Percentiles rank a stretch among this genome's conserved stretches.
Evolutionary conservation across 2,329 filamentous ascomycete genomes (phyloP).

Genomic region (Fusarium dlaminii): DNA sequence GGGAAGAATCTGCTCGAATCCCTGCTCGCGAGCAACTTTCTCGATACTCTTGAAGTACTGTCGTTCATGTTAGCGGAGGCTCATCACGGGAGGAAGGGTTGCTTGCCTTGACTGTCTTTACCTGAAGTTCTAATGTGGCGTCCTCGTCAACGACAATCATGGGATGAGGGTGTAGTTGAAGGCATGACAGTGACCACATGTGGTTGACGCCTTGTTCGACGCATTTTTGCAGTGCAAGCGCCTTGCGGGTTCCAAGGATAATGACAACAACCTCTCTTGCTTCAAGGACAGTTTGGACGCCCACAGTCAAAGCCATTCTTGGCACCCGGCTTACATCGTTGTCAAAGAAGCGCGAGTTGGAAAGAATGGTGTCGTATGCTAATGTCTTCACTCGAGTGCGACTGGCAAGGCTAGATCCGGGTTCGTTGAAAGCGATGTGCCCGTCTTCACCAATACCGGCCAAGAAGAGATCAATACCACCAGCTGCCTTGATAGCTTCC

Average conservation of each 20-base stretch:
- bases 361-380: conserved; percentile 86
- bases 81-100: not conserved
- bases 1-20: conserved; percentile 67
- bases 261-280: conserved; percentile 85
- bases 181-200: conserved; percentile 87
- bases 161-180: conserved; percentile 83
- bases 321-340: conserved; percentile 79
- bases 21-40: conserved; percentile 65
- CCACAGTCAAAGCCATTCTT: conserved; percentile 84
- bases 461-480: conserved; percentile 87
- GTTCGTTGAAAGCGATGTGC: conserved; percentile 92
- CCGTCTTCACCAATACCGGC: conserved; percentile 87
- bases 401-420: conserved; percentile 79
- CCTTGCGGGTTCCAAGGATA: conserved; percentile 83
- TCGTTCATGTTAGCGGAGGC: not conserved
- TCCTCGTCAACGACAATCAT: conserved; percentile 88
- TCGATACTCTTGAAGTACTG: conserved; percentile 79
- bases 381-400: conserved; percentile 87
- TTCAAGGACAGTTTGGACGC: conserved; percentile 84
- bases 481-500: conserved; percentile 75
- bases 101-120: conserved; percentile 74
- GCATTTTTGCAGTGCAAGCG: conserved; percentile 80
- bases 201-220: conserved; percentile 86
- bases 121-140: conserved; percentile 75
- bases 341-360: conserved; percentile 85